These are phyloP conservation scores for Clarireedia sp. DNA, from an alignment of 2,329 filamentous ascomycete species.

Conservation along the genomic window DNA sequence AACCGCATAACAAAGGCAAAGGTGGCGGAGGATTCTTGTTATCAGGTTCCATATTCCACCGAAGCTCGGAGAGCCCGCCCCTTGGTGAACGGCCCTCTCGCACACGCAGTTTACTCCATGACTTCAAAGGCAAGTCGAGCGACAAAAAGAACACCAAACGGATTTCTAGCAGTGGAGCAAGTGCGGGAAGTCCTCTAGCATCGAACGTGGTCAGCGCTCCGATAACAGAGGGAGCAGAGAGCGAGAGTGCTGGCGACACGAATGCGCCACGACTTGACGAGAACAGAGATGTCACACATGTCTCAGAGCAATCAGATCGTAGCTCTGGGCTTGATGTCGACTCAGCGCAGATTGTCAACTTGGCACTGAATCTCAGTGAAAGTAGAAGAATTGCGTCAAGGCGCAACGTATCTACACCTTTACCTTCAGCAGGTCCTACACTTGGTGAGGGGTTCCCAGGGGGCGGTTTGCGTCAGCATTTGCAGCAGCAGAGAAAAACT, in stretches of 20 bases:
- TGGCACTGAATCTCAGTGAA: slow-evolving; percentile 84
- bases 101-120: slow-evolving; percentile 16
- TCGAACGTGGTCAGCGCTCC: slow-evolving; percentile 16
- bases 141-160: slow-evolving; percentile 22
- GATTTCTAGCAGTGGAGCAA: slow-evolving; percentile 20
- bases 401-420: slow-evolving; percentile 42
- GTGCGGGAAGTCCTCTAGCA: slow-evolving; percentile 24
- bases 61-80: not conserved
- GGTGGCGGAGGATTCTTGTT: slow-evolving; percentile 28
- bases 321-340: slow-evolving; percentile 54
- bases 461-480: slow-evolving; percentile 56
- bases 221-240: not conserved
- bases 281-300: not conserved
- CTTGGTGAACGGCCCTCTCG: slow-evolving; percentile 10
- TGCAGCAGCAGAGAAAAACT: slow-evolving; percentile 61
- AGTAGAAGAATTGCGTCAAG: slow-evolving; percentile 58
- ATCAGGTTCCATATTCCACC: slow-evolving; percentile 13
- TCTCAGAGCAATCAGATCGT: not conserved
- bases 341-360: slow-evolving; percentile 82
- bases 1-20: slow-evolving; percentile 23
- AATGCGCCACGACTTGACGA: slow-evolving; percentile 1
- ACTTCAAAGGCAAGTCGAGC: slow-evolving; percentile 23
- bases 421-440: slow-evolving; percentile 34
- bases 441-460: slow-evolving; percentile 40
- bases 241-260: not conserved